Percentiles rank a stretch among this genome's conserved stretches.
These are phyloP conservation scores for Aspergillus kassunensis DNA, from an alignment of 495 filamentous ascomycete genomes.

Conservation along the genomic window DNA sequence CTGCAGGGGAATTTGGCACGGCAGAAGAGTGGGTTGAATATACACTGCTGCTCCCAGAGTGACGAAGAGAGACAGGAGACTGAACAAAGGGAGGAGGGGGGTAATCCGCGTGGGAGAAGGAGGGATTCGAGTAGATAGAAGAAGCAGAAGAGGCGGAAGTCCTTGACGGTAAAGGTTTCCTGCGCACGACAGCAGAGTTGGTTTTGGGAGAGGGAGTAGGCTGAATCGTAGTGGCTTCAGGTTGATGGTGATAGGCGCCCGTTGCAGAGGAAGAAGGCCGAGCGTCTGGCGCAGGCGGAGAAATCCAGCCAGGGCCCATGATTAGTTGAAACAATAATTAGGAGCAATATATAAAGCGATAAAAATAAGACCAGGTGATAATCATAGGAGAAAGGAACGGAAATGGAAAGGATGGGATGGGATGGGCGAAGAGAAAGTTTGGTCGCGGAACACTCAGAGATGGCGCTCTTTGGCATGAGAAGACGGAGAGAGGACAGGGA, in stretches of 20 bases:
- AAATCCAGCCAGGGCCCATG: slow-evolving; percentile 21
- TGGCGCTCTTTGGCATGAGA: slow-evolving; percentile 2
- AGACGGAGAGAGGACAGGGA: slow-evolving; percentile 2
- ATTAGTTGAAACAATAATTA: slow-evolving; percentile 6
- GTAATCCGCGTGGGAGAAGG: slow-evolving; percentile 27
- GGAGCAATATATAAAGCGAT: background rate
- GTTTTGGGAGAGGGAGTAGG: slow-evolving; percentile 17
- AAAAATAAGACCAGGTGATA: slow-evolving; percentile 9
- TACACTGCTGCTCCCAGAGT: slow-evolving; percentile 7
- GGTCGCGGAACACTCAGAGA: background rate
- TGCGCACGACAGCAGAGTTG: slow-evolving; percentile 27
- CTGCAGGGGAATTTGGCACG: slow-evolving; percentile 7
- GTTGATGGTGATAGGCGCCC: slow-evolving; percentile 13
- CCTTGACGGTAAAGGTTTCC: slow-evolving; percentile 36
- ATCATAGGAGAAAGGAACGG: slow-evolving; percentile 3
- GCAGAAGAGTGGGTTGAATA: slow-evolving; percentile 13
- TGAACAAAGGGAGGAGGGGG: slow-evolving; percentile 18
- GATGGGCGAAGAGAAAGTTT: slow-evolving; percentile 2
- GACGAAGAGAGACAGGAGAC: slow-evolving; percentile 17
- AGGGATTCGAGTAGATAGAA: slow-evolving; percentile 24
- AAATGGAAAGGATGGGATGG: background rate
- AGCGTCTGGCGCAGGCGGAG: slow-evolving; percentile 27
- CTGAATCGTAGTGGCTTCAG: slow-evolving; percentile 21
- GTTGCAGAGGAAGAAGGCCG: slow-evolving; percentile 11
- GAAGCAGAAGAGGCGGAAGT: slow-evolving; percentile 23